Base-by-base conservation (phyloP, 1,284 basidiomycete species). In the Sporisorium iseilematis-ciliati region DNA sequence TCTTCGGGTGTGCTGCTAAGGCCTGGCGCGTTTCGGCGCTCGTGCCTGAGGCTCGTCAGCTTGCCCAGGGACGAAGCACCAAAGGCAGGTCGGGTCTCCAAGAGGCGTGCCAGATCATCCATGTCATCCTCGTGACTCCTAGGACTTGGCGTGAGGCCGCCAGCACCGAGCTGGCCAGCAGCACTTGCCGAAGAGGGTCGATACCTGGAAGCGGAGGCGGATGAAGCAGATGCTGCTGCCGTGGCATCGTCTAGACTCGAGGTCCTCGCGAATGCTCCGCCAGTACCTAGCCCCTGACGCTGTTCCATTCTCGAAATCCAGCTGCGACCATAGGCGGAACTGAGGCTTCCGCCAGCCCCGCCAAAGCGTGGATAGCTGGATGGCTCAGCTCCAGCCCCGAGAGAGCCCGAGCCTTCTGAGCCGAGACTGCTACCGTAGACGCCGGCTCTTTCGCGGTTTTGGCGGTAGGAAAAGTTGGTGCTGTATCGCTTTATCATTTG, bases 401-500 rank as follows among this genome's bases (percentile, higher is more conserved):
- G 49, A 11, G 54, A 62, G n/a, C 50, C 49, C 2, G 60, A 66
- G 1, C 53, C 65, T 50, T 73, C 74, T 2, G 63, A 68, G 20
- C 74, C 70, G 10, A 69, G 63, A 35, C 66, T 73, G 46, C 67
- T 70, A 23, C 68, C 66, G 33, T 73, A 75, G n/a, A 57, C 52
- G 23, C 64, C 62, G 2, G 40, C 25, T 8, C 65, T 35, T 21
- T 74, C 65, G 23, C 66, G 63, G 31, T 60, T 68, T 52, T 78
- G 77, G 10, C 77, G 73, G 23, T 80, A 80, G 1, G 68, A 62
- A 41, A 79, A 79, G 48, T 74, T 76, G 57, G 74, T 77, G 59
- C 73, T 77, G 55, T 80, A 80, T 2, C 78, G 63, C 38, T 80
- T 77, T 65, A 80, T 80, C 78, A 80, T 79, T 55, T 80, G 78